phyloP scores from a whole-genome alignment of 805 yeast genomes.

The Lipomyces lipofer region DNA sequence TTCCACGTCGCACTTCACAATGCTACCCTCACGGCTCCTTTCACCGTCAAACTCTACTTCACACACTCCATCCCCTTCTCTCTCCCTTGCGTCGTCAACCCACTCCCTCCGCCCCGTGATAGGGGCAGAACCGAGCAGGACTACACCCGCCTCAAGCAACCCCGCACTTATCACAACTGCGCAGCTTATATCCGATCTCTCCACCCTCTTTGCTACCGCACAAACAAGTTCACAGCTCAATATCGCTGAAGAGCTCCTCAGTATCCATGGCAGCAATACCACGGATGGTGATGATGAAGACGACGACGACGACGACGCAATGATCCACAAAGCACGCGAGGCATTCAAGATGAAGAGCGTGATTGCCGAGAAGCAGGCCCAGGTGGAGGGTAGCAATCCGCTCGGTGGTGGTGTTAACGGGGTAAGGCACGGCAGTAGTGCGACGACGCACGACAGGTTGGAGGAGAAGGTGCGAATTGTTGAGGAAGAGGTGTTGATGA shows the following conservation, averaged over 20 bases:
- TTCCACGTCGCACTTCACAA: too few relatives aligned
- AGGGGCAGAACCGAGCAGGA: background rate
- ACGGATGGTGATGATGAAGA: too few relatives aligned
- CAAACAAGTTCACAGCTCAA: background rate
- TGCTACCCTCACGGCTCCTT: background rate
- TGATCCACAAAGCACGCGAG: constrained; percentile 9
- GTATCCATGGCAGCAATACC: too few relatives aligned
- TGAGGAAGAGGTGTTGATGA: constrained; percentile 4
- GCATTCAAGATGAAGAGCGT: constrained; percentile 2
- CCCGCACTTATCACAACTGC: constrained; percentile 12
- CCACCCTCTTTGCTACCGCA: constrained; percentile 7
- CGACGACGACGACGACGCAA: constrained; percentile 11
- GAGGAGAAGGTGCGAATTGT: constrained; percentile 5
- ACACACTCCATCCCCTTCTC: background rate
- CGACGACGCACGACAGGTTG: constrained; percentile 3
- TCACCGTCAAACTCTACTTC: background rate
- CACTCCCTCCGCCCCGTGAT: background rate
- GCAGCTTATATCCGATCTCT: constrained; percentile 18
- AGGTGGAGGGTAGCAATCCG: background rate
- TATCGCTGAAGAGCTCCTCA: too few relatives aligned
- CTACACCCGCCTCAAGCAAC: background rate
- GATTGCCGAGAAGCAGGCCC: constrained; percentile 3
- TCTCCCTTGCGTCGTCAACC: background rate
- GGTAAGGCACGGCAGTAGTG: background rate
- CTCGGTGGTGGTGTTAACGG: background rate